phyloP scores from a whole-genome alignment of 2,329 filamentous ascomycete genomes.

The Botrytis tulipae region DNA sequence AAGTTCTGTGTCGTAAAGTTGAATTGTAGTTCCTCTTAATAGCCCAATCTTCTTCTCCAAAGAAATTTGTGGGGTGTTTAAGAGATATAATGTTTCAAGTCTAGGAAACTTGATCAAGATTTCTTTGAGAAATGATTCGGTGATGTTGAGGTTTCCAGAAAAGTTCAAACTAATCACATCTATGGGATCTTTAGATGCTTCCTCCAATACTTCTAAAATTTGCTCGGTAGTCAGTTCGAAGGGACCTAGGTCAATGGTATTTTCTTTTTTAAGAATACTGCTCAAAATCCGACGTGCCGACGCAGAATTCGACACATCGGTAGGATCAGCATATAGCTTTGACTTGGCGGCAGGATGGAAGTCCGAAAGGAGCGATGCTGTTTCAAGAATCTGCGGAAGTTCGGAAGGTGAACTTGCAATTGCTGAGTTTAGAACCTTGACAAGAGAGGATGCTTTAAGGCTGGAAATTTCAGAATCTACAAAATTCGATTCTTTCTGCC shows the following conservation, averaged over 20 bases:
- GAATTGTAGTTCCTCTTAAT: not conserved
- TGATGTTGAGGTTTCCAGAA: conserved; percentile 16
- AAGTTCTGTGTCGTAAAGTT: conserved; percentile 13
- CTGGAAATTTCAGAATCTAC: not conserved
- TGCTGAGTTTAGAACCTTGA: not conserved
- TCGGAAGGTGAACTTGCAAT: not conserved
- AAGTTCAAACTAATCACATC: conserved; percentile 1
- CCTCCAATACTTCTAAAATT: conserved; percentile 10
- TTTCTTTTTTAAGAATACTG: not conserved
- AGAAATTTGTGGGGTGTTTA: conserved; percentile 5
- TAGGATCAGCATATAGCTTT: conserved; percentile 17
- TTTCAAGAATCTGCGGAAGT: conserved; percentile 14
- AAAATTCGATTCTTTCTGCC: not conserved
- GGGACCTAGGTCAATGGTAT: conserved; percentile 11
- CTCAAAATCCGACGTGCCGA: conserved; percentile 14
- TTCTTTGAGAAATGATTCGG: not conserved
- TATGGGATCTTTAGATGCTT: not conserved
- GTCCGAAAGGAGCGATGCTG: conserved; percentile 6
- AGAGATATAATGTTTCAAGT: not conserved
- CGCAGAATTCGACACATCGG: not conserved
- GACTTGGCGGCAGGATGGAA: conserved; percentile 8
- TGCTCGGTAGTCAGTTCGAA: not conserved
- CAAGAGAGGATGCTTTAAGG: conserved; percentile 1
- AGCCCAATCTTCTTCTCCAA: conserved; percentile 1
- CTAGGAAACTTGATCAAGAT: conserved; percentile 3